Conservation (phyloP, 768 basidiomycete genomes). For the Udeniomyces megalosporus region DNA sequence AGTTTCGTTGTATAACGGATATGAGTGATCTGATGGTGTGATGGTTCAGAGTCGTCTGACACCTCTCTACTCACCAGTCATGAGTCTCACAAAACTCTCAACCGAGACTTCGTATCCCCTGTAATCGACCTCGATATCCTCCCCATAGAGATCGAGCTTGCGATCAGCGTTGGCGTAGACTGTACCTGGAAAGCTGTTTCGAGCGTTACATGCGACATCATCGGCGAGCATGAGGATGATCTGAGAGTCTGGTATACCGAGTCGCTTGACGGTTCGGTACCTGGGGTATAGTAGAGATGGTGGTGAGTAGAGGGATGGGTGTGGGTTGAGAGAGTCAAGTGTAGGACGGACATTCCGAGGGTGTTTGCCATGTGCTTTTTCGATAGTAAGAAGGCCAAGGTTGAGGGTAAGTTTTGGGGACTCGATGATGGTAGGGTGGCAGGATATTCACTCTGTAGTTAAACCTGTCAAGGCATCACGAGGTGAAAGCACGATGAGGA, state of each 20-base stretch:
- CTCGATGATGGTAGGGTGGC: neutral
- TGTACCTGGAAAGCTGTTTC: slow-evolving; percentile 79
- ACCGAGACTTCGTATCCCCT: slow-evolving; percentile 96
- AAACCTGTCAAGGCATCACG: slow-evolving; percentile 44
- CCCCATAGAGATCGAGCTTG: slow-evolving; percentile 77
- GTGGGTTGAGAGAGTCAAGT: neutral
- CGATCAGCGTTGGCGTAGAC: slow-evolving; percentile 80
- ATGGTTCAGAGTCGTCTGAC: no score
- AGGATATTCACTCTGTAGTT: slow-evolving; percentile 67
- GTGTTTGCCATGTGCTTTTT: slow-evolving; percentile 96
- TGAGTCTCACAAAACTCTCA: slow-evolving; percentile 78
- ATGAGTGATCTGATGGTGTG: no score
- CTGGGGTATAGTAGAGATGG: slow-evolving; percentile 30
- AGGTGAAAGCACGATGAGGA: no score
- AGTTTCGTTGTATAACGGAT: no score
- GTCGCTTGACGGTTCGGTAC: slow-evolving; percentile 94
- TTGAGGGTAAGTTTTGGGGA: neutral
- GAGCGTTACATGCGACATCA: slow-evolving; percentile 80
- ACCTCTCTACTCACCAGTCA: slow-evolving; percentile 87
- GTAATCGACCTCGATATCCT: slow-evolving; percentile 95
- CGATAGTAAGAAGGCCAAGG: neutral
- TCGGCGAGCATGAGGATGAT: slow-evolving; percentile 99
- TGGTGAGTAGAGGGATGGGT: no score
- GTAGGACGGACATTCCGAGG: slow-evolving; percentile 77
- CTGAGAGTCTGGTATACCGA: slow-evolving; percentile 95